A percentile compares a stretch with the other conserved stretches of the same genome.
Evolutionary conservation across 2,329 filamentous ascomycete species (phyloP).

Genomic region (Talaromyces albobiverticillius): DNA sequence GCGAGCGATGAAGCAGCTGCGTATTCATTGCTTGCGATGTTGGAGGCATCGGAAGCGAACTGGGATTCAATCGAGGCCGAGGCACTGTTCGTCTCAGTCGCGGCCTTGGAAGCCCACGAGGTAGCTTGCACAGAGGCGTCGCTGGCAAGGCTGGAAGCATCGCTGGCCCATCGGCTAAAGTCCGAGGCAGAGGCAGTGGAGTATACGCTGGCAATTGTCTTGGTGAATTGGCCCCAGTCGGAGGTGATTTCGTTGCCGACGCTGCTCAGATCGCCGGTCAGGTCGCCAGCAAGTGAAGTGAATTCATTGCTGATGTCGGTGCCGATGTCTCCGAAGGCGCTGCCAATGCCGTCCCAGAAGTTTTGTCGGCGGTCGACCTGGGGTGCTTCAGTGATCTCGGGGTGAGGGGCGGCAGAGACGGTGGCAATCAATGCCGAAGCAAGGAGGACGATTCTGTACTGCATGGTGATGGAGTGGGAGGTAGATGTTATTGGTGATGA

Average conservation of each 20-base stretch:
- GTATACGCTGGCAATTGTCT: background rate
- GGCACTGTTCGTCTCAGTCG: constrained; percentile 8
- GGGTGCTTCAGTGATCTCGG: constrained; percentile 14
- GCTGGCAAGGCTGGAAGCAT: constrained; percentile 11
- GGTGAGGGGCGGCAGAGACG: constrained; percentile 10
- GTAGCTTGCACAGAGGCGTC: constrained; percentile 8
- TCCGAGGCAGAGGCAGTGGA: constrained; percentile 1
- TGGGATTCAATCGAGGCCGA: constrained; percentile 11
- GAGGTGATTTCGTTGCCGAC: constrained; percentile 13
- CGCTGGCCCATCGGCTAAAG: constrained; percentile 13
- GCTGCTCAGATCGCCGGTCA: constrained; percentile 8
- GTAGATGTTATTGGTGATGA: background rate
- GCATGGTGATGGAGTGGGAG: too few species aligned
- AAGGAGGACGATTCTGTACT: constrained; percentile 12
- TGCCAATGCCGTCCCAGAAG: constrained; percentile 11
- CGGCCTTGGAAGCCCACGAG: constrained; percentile 7
- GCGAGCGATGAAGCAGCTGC: constrained; percentile 8
- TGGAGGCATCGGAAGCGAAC: constrained; percentile 12
- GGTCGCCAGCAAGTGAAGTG: constrained; percentile 6
- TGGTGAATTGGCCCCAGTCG: constrained; percentile 10
- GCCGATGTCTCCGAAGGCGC: constrained; percentile 11
- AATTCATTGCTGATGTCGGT: constrained; percentile 13
- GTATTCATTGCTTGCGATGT: constrained; percentile 9
- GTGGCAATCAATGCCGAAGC: constrained; percentile 10
- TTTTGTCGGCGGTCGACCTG: constrained; percentile 4